These are phyloP conservation scores for Eimeria acervulina DNA, from an alignment of 169 alveolate species.

Conservation along the genomic window DNA sequence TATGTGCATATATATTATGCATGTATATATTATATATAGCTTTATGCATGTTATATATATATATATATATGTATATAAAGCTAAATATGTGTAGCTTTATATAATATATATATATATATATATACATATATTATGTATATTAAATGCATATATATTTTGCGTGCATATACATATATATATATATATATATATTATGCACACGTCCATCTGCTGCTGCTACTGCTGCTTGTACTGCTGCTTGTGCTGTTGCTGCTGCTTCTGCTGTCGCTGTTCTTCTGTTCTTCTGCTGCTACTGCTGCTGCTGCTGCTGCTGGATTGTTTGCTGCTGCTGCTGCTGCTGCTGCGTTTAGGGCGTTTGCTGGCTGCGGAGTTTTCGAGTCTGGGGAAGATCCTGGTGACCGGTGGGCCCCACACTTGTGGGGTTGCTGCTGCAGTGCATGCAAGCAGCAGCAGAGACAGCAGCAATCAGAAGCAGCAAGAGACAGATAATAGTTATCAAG, in stretches of 20 bases:
- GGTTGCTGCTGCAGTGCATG: background rate
- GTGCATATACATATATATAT: too few species aligned
- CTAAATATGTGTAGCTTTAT: too few species aligned
- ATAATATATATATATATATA: too few species aligned
- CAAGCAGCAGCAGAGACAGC: background rate
- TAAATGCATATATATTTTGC: too few species aligned
- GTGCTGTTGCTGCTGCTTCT: too few species aligned
- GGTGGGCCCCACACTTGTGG: background rate
- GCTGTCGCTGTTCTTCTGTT: too few species aligned
- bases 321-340: too few species aligned
- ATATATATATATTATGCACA: too few species aligned
- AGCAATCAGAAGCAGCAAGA: background rate
- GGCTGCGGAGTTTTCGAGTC: background rate
- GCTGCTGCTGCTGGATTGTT: background rate
- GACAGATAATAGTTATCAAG: too few species aligned
- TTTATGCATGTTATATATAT: background rate
- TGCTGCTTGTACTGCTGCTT: background rate
- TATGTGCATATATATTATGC: too few species aligned
- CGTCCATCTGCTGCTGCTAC: constrained; percentile 24
- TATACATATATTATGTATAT: too few species aligned
- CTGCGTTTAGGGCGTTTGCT: constrained; percentile 24
- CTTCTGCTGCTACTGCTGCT: background rate
- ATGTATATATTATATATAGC: too few species aligned
- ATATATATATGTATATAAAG: background rate
- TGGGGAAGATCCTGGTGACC: constrained; percentile 4